Evolutionary conservation across 352 stramenopile species (phyloP), one percentile per base, ranked within the genome.

Genomic region (Aphanomyces stellatus): DNA sequence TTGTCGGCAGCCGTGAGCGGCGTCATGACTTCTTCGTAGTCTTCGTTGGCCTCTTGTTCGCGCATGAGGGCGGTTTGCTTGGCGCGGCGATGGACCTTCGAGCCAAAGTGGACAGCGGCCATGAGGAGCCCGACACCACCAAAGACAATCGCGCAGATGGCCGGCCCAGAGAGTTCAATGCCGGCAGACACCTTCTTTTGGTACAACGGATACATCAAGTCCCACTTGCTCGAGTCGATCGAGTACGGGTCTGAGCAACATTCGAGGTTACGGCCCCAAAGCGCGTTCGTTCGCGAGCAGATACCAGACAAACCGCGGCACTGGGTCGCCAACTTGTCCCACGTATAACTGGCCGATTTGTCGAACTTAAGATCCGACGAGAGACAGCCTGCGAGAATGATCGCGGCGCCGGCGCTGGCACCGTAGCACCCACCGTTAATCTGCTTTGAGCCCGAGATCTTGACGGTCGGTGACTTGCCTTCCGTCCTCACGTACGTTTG

Each of bases 21-120:
- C 53, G 86, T 94, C 86, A 93, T 93, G 51, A 94, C 90, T 78
- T 94, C 86, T 75, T 94, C 86, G 73, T 94, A 94, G 75, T 94
- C 86, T 71, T 94, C 86, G 34, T 84, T 90, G 13, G 84, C 82
- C 62, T 95, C 86, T 74, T 95, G 86, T 53, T 95, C 86, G 56
- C 86, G 86, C 81, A 95, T 89, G 35, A 95, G 65, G 22, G 86
- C 86, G 33, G 86, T 95, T 74, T 93, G 86, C 31, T 78, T 75
- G 37, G 86, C 86, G 40, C 86, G 82, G 59, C 90, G 80, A 51
- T 85, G 86, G 40, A 87, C 81, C 80, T 91, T 93, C 43, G 82
- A 80, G 35, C 86, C 86, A 69, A 85, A 92, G 71, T 95, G 86
- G 65, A 95, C 80, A 56, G 90, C 67, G 17, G 75, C 83, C 75